These are phyloP conservation scores for Pseudocercospora pini-densiflorae DNA, from an alignment of 2,329 filamentous ascomycete species.

Conservation along the genomic window DNA sequence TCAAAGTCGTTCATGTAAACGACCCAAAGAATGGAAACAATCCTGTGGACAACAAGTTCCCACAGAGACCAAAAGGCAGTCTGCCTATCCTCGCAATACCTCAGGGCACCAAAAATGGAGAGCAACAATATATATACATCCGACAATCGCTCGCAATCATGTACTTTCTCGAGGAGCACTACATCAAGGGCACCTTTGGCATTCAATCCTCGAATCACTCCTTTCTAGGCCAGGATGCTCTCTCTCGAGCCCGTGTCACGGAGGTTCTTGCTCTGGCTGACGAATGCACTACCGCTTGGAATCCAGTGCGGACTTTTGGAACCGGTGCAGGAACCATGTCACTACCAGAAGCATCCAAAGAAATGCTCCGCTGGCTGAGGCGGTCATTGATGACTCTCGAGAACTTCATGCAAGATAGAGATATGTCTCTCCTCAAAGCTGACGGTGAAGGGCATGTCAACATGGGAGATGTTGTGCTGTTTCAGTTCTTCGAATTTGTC, in stretches of 20 bases:
- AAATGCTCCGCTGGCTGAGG: slow-evolving; percentile 21
- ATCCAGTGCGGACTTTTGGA: slow-evolving; percentile 20
- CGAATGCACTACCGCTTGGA: slow-evolving; percentile 16
- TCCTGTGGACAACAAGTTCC: slow-evolving; percentile 1
- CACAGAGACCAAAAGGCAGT: slow-evolving; percentile 17
- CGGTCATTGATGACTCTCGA: slow-evolving; percentile 16
- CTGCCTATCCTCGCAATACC: slow-evolving; percentile 19
- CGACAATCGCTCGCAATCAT: slow-evolving; percentile 23
- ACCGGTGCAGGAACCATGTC: slow-evolving; percentile 16
- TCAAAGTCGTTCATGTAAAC: slow-evolving; percentile 16
- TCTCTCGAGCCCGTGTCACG: slow-evolving; percentile 13
- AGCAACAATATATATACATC: slow-evolving; percentile 10
- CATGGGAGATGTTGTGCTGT: slow-evolving; percentile 18
- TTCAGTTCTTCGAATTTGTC: slow-evolving; percentile 21
- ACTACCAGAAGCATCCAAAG: slow-evolving; percentile 13
- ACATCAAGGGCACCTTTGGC: background rate
- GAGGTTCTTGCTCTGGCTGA: slow-evolving; percentile 17
- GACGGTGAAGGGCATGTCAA: slow-evolving; percentile 11
- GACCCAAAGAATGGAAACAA: slow-evolving; percentile 13
- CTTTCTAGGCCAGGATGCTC: background rate
- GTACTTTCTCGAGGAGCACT: slow-evolving; percentile 21
- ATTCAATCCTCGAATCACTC: background rate
- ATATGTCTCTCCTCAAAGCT: slow-evolving; percentile 11
- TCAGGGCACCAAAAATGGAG: background rate
- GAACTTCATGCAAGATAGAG: slow-evolving; percentile 12